phyloP scores from a whole-genome alignment of 2,329 filamentous ascomycete genomes.

The Ophiocordyceps polyrhachis-furcata region DNA sequence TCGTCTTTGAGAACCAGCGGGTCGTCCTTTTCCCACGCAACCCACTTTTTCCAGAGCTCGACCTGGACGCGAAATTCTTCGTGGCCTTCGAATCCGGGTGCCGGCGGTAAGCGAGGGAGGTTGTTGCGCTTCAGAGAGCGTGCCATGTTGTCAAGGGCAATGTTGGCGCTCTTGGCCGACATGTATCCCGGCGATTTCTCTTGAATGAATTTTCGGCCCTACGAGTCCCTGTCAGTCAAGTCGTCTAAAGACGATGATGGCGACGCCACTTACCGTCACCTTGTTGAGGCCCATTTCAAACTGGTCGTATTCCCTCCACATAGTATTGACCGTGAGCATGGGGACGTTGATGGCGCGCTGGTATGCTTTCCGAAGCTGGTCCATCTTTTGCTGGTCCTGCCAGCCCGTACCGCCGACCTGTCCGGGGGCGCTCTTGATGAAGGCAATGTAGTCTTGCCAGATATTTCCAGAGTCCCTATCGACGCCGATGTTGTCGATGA shows the following conservation, averaged over 20 bases:
- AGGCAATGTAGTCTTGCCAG: conserved; percentile 90
- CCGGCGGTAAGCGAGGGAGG: conserved; percentile 64
- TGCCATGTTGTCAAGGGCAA: conserved; percentile 76
- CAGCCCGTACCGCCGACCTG: conserved; percentile 69
- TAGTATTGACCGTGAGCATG: conserved; percentile 58
- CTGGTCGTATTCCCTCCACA: conserved; percentile 96
- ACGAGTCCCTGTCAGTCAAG: conserved; percentile 4
- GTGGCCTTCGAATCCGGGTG: conserved; percentile 71
- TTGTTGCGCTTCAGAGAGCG: conserved; percentile 58
- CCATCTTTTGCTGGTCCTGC: conserved; percentile 98
- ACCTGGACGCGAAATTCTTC: conserved; percentile 72
- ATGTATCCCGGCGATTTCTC: conserved; percentile 88
- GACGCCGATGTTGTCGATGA: conserved; percentile 73
- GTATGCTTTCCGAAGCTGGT: conserved; percentile 77
- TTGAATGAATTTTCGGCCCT: conserved; percentile 88
- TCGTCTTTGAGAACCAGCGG: conserved; percentile 72
- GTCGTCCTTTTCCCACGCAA: conserved; percentile 88
- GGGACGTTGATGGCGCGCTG: conserved; percentile 79
- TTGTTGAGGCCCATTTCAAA: conserved; percentile 94
- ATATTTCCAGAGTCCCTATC: conserved; percentile 79
- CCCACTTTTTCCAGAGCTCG: conserved; percentile 82
- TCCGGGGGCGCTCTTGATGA: conserved; percentile 76
- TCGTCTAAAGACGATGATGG: neutral
- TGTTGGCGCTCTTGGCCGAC: conserved; percentile 83
- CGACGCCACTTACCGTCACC: conserved; percentile 44